phyloP scores from a whole-genome alignment of 1,139 yeast species.

The Debaryomyces subglobosus region DNA sequence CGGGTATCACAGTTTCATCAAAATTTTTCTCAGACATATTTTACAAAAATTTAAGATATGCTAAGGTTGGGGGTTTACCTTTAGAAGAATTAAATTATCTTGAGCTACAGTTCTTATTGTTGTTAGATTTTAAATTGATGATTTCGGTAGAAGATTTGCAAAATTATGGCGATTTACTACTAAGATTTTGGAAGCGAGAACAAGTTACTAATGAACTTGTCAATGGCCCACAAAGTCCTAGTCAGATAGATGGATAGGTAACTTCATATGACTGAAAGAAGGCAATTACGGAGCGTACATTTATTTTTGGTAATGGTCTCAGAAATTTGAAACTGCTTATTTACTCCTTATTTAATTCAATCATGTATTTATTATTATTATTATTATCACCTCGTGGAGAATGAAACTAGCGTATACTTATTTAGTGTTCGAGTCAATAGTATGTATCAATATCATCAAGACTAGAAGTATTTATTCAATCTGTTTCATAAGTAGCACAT shows the following conservation, averaged over 20 bases:
- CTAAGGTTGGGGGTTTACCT: constrained; percentile 97
- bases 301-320: neutral
- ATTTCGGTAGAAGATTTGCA: constrained; percentile 90
- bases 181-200: constrained; percentile 83
- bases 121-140: constrained; percentile 85
- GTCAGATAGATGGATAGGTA: constrained; percentile 43
- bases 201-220: constrained; percentile 45
- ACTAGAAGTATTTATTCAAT: no score
- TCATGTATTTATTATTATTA: constrained; percentile 5
- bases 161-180: constrained; percentile 82
- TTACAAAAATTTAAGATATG: constrained; percentile 93
- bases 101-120: constrained; percentile 82
- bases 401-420: neutral
- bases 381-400: neutral
- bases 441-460: no score
- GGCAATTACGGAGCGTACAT: neutral
- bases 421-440: neutral
- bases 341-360: constrained; percentile 2
- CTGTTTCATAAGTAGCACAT: no score
- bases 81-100: constrained; percentile 90
- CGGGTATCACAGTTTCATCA: constrained; percentile 96
- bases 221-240: constrained; percentile 42
- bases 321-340: neutral
- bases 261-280: constrained; percentile 40
- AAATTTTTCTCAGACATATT: constrained; percentile 95